Evolutionary conservation across 2,329 filamentous ascomycete genomes (phyloP).

Genomic region (Colletotrichum sp.): DNA sequence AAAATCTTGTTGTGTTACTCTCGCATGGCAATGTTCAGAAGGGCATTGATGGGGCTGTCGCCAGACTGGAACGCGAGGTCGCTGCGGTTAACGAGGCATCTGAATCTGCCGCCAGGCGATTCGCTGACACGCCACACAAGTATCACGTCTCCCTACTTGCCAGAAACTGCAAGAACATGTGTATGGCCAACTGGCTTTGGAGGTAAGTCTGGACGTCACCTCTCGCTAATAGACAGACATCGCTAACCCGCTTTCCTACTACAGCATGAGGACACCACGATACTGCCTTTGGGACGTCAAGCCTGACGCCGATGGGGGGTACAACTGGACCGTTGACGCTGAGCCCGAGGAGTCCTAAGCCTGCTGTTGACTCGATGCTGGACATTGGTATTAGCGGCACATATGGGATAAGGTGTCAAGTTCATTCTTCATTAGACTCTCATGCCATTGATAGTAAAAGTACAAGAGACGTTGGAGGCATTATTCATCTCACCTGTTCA

Average conservation of each 20-base stretch:
- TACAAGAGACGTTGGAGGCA: background rate
- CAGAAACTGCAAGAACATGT: slow-evolving; percentile 15
- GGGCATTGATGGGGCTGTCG: background rate
- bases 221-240: rapidly evolving
- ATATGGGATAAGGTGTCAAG: background rate
- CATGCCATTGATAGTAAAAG: background rate
- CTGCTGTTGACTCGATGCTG: background rate
- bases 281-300: slow-evolving; percentile 5
- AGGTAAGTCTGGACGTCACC: background rate
- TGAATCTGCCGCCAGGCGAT: background rate
- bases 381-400: background rate
- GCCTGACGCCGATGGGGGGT: background rate
- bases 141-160: background rate
- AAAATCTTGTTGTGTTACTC: slow-evolving; percentile 9
- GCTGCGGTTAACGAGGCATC: background rate
- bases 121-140: background rate
- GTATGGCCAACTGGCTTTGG: slow-evolving; percentile 11
- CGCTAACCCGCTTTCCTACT: rapidly evolving
- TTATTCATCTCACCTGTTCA: background rate
- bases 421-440: background rate
- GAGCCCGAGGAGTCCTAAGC: background rate
- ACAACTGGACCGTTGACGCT: background rate
- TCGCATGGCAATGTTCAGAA: background rate
- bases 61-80: background rate
- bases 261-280: background rate